Conservation (phyloP, 2,329 filamentous ascomycete species). For the Microdochium paspali region DNA sequence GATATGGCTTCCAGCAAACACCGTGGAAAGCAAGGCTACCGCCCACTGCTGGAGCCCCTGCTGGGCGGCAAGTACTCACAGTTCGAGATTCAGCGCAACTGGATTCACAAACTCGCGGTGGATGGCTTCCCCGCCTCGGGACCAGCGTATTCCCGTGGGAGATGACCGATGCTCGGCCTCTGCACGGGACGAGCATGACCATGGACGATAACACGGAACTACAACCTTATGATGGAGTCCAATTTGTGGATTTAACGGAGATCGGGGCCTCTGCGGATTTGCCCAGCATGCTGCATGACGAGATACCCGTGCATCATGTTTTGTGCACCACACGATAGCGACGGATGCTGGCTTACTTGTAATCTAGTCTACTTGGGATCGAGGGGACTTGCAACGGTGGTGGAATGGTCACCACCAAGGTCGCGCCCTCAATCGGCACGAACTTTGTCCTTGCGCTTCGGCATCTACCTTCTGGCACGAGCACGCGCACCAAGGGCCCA, state of each 20-base stretch:
- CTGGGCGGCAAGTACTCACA: constrained; percentile 71
- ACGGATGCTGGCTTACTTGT: not conserved
- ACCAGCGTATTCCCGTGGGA: not conserved
- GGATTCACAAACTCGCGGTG: not conserved
- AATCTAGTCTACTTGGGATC: not conserved
- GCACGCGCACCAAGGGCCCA: not conserved
- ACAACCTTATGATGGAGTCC: not conserved
- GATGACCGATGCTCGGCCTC: not conserved
- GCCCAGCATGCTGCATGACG: not conserved
- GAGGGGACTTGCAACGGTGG: not conserved
- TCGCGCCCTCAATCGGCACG: not conserved
- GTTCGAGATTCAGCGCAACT: constrained; percentile 58
- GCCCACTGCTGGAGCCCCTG: constrained; percentile 55
- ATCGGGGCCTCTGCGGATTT: not conserved
- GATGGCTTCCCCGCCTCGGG: not conserved
- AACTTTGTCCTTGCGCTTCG: not conserved
- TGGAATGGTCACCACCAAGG: not conserved
- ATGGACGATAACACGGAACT: not conserved
- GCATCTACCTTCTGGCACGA: not conserved
- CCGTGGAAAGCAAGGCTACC: constrained; percentile 21
- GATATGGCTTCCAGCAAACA: constrained; percentile 28
- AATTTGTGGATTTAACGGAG: not conserved
- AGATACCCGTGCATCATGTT: not conserved
- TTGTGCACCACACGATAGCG: not conserved
- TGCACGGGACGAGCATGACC: not conserved